phyloP scores from a whole-genome alignment of 2,329 filamentous ascomycete genomes.

The Biscogniauxia marginata region DNA sequence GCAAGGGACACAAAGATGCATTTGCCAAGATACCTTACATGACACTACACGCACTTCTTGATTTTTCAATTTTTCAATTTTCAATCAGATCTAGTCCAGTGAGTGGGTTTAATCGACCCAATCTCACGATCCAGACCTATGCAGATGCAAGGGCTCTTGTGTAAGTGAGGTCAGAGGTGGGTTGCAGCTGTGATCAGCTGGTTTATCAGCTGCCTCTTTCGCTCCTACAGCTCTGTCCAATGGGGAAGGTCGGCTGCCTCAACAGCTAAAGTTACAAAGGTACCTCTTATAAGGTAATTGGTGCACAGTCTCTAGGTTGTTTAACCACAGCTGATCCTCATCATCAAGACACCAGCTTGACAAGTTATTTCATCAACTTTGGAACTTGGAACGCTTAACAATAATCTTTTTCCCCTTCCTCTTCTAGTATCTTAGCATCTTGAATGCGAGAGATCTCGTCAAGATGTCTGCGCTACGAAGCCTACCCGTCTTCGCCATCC shows the following conservation, averaged over 20 bases:
- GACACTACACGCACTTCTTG: no score
- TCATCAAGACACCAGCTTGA: not conserved
- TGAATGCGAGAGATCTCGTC: not conserved
- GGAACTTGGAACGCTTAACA: not conserved
- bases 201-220: not conserved
- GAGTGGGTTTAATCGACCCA: no score
- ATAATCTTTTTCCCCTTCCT: not conserved
- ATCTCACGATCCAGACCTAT: no score
- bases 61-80: no score
- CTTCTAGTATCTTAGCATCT: no score
- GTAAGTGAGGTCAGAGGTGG: no score
- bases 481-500: slow-evolving; percentile 11
- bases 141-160: no score
- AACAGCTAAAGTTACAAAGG: not conserved
- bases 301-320: not conserved
- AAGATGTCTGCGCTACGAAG: slow-evolving; percentile 14
- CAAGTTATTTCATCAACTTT: not conserved
- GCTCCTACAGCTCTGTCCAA: not conserved
- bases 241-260: not conserved
- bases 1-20: no score
- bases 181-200: no score
- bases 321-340: not conserved
- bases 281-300: not conserved
- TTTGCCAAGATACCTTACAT: no score
- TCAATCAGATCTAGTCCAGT: no score